Evolutionary conservation across 495 filamentous ascomycete genomes (phyloP), one percentile per base, ranked within the genome.

Genomic region (Physcia stellaris): DNA sequence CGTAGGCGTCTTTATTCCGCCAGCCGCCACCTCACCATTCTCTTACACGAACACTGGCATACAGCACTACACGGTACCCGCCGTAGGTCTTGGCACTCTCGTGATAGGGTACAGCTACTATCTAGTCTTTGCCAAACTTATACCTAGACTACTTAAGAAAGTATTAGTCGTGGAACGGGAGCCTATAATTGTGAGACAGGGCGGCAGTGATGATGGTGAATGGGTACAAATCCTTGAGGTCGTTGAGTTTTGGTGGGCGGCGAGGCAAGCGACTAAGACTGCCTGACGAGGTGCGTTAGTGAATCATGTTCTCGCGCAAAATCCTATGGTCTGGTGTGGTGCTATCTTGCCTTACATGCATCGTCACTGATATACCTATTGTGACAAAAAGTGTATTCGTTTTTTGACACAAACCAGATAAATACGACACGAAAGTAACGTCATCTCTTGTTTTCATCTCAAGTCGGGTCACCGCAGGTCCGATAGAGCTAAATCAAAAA

Each of bases 61-160:
- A 4, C 37, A 33, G 5, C 55, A 48, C 44, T 61, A 44, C 41
- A 28, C 57, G 16, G 43, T 58, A 17, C 58, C 58, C 2, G 29
- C 37, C 6, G 31, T 58, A 6, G 42, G 46, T 5, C 24, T 49
- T 1, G 21, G 18, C 1, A 31, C 20, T 5, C n/a, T 46, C 1
- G n/a, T 38, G 6, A 11, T 49, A 3, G 42, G 46, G 4, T 46
- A 46, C 20, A 11, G 29, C 9, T 49, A 49, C 20, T 49, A 49
- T 19, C 20, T 49, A 2, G 28, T 24, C 2, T 42, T 49, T 10
- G 36, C 42, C 7, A 29, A 40, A 12, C 13, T 50, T 10, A 37
- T 43, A 4, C 48, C 45, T 6, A 22, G 41, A n/a, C 17, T 41
- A 3, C 33, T 23, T 18, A 42, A 46, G 15, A 18, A 40, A 4